Evolutionary conservation across 306 rosid species (phyloP).

Genomic region (Spatholobus suberectus): DNA sequence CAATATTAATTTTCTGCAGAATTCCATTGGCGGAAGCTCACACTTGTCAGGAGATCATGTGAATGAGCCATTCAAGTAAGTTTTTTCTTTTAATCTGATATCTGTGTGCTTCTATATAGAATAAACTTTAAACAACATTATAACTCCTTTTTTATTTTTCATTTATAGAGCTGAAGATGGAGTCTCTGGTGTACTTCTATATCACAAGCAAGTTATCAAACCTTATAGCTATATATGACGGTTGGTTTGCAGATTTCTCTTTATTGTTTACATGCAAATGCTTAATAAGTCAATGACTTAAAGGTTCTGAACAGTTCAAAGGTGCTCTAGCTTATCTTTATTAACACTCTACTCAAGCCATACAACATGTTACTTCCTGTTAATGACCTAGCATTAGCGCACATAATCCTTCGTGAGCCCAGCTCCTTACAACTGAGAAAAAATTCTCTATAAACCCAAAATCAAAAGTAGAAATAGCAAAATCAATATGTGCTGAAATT

Average conservation of each 20-base stretch:
- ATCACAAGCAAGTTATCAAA: constrained; percentile 99
- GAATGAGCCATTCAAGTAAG: constrained; percentile 92
- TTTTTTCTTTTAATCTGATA: constrained; percentile 26
- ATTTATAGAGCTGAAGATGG: constrained; percentile 90
- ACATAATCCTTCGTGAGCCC: no score
- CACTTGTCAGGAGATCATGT: constrained; percentile 89
- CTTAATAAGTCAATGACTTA: constrained; percentile 38
- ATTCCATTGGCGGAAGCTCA: constrained; percentile 94
- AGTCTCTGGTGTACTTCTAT: constrained; percentile 95
- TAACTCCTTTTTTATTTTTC: constrained; percentile 38
- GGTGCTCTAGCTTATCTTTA: constrained; percentile 20
- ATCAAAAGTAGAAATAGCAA: no score
- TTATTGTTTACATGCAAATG: constrained; percentile 48
- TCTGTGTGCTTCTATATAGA: background rate
- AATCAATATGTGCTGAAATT: no score
- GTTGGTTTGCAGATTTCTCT: constrained; percentile 93
- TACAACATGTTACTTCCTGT: no score
- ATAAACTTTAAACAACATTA: constrained; percentile 21
- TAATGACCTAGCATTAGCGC: no score
- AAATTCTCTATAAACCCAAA: no score
- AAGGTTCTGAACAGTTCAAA: constrained; percentile 39
- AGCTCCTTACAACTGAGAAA: no score
- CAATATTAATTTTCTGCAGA: constrained; percentile 63
- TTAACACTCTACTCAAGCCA: constrained; percentile 13
- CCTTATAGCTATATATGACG: constrained; percentile 75